Evolutionary conservation across 345 rosid species (phyloP).

Genomic region (Gossypium australe): DNA sequence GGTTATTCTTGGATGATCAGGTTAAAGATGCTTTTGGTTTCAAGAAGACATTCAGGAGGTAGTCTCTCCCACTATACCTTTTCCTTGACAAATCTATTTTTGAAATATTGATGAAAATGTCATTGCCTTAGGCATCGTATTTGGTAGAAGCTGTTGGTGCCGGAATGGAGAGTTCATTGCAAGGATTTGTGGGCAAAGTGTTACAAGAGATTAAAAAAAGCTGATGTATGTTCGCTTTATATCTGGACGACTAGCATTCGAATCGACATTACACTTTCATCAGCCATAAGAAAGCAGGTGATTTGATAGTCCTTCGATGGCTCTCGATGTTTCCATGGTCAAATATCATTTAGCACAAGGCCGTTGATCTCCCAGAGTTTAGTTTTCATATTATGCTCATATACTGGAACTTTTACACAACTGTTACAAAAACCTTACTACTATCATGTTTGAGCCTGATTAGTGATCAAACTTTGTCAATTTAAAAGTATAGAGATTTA

Average conservation of each 20-base stretch:
- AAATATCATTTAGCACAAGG: not conserved
- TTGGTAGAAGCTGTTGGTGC: slow-evolving; percentile 84
- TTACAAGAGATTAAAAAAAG: slow-evolving; percentile 35
- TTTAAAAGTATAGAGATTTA: too few species aligned
- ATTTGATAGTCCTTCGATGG: too few species aligned
- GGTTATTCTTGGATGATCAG: slow-evolving; percentile 73
- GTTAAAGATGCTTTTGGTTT: slow-evolving; percentile 87
- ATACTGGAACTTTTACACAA: too few species aligned
- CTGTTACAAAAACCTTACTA: too few species aligned
- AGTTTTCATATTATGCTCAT: not conserved
- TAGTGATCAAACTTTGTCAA: too few species aligned
- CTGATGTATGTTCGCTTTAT: not conserved
- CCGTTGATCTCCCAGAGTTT: not conserved
- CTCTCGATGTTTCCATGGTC: not conserved
- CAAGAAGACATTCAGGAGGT: slow-evolving; percentile 90
- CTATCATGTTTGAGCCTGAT: too few species aligned
- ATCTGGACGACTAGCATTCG: not conserved
- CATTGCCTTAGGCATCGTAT: slow-evolving; percentile 60
- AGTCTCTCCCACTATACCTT: slow-evolving; percentile 7
- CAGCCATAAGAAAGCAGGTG: too few species aligned
- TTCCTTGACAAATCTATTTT: not conserved
- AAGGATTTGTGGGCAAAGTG: slow-evolving; percentile 57
- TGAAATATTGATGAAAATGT: not conserved
- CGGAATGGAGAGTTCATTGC: slow-evolving; percentile 78
- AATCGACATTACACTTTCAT: not conserved